Evolutionary conservation across 805 yeast genomes (phyloP).

Genomic region (Starmerella bombi): DNA sequence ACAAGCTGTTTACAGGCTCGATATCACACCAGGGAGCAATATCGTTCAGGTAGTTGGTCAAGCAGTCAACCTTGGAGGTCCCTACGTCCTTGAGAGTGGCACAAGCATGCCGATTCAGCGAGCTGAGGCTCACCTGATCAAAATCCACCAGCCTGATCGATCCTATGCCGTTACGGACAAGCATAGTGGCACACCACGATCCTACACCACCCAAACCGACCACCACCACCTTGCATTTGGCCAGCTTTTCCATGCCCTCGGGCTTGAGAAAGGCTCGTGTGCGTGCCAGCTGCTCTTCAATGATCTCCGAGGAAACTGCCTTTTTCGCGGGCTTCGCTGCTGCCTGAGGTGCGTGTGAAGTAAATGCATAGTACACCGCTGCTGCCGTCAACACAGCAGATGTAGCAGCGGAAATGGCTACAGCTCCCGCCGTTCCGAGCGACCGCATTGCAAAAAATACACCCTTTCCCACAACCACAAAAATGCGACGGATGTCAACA

Average conservation of each 20-base stretch:
- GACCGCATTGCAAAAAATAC: background rate
- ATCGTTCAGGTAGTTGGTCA: constrained; percentile 49
- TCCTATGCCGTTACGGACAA: constrained; percentile 81
- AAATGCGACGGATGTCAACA: background rate
- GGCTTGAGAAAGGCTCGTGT: constrained; percentile 86
- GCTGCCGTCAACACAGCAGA: constrained; percentile 6
- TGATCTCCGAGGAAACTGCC: constrained; percentile 35
- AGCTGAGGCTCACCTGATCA: constrained; percentile 88
- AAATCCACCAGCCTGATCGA: constrained; percentile 74
- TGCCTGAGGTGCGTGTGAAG: constrained; percentile 43
- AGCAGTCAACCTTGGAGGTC: constrained; percentile 70
- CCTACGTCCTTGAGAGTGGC: constrained; percentile 92
- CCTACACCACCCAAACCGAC: constrained; percentile 99
- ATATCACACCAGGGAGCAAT: constrained; percentile 92
- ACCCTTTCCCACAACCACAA: background rate
- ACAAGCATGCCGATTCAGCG: constrained; percentile 86
- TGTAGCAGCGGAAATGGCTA: constrained; percentile 4
- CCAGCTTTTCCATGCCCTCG: constrained; percentile 62
- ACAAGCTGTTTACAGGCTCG: constrained; percentile 64
- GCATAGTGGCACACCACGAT: constrained; percentile 86
- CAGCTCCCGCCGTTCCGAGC: background rate
- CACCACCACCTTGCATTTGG: constrained; percentile 60
- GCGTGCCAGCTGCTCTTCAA: constrained; percentile 83
- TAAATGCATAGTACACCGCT: background rate
- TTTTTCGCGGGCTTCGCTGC: no score